A percentile compares a stretch with the other conserved stretches of the same genome.
These are phyloP conservation scores for Lolium perenne DNA, from an alignment of 176 grass and related monocot genomes.

Conservation along the genomic window DNA sequence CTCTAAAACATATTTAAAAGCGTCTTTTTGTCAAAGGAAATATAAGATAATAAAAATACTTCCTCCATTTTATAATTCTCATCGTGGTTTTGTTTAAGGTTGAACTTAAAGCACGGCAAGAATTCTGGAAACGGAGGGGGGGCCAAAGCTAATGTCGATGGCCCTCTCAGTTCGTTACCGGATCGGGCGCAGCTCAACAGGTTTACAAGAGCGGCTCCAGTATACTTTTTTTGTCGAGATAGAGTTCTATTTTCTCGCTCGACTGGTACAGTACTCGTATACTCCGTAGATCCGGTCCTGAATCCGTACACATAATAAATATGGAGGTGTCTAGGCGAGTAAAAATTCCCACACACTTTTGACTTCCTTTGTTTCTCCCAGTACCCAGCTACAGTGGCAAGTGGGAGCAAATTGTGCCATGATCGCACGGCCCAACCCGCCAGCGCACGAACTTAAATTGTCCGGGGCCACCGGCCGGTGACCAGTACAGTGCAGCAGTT, in stretches of 20 bases:
- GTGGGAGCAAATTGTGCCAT: neutral
- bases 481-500: neutral
- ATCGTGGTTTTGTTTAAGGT: too few relatives aligned
- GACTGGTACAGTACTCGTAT: neutral
- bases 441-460: neutral
- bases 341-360: neutral
- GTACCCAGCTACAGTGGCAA: neutral
- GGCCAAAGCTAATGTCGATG: too few relatives aligned
- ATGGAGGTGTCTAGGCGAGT: neutral
- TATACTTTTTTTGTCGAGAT: neutral
- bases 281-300: too few relatives aligned
- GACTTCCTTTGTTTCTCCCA: neutral
- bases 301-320: neutral
- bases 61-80: too few relatives aligned
- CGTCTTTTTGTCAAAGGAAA: too few relatives aligned
- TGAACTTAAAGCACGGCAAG: too few relatives aligned
- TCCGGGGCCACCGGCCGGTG: neutral
- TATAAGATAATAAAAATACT: too few relatives aligned
- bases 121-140: too few relatives aligned
- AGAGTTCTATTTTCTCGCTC: neutral
- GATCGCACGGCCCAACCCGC: neutral
- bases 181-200: neutral
- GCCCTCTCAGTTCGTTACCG: neutral
- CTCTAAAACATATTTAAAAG: too few relatives aligned
- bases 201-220: constrained; percentile 21